phyloP scores from a whole-genome alignment of 208 protist genomes.

The Porcisia deanei region DNA sequence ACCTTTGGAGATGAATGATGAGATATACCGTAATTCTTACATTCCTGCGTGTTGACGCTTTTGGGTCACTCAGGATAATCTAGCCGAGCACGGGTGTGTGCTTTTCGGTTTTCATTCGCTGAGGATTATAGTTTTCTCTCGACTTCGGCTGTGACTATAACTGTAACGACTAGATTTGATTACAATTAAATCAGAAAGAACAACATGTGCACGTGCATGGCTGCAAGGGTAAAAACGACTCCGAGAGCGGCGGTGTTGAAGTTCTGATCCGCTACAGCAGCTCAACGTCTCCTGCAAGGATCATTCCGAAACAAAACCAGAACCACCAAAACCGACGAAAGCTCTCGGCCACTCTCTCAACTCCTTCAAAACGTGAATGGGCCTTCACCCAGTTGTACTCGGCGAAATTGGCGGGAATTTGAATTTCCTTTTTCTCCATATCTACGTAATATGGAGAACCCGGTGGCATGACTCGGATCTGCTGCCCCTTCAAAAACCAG shows the following conservation, averaged over 20 bases:
- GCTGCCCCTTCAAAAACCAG: slow-evolving; percentile 80
- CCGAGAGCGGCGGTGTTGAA: background rate
- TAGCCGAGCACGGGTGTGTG: background rate
- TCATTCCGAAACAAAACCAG: slow-evolving; percentile 78
- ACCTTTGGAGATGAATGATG: background rate
- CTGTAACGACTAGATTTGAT: slow-evolving; percentile 5
- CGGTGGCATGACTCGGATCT: slow-evolving; percentile 71
- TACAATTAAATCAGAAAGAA: slow-evolving; percentile 5
- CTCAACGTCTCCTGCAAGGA: slow-evolving; percentile 84
- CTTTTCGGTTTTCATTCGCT: background rate
- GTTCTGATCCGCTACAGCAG: slow-evolving; percentile 40
- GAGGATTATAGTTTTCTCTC: background rate
- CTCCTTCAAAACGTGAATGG: slow-evolving; percentile 58
- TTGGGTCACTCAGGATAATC: background rate
- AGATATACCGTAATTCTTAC: background rate
- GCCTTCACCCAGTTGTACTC: slow-evolving; percentile 84
- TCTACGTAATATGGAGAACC: slow-evolving; percentile 76
- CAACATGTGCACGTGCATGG: background rate
- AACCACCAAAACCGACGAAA: slow-evolving; percentile 84
- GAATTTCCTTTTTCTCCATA: slow-evolving; percentile 72
- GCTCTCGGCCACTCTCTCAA: slow-evolving; percentile 56
- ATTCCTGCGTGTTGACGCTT: background rate
- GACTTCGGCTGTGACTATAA: slow-evolving; percentile 5
- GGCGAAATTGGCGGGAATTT: slow-evolving; percentile 85
- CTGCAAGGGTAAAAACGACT: background rate